These are phyloP conservation scores for Neurospora cerealis DNA, from an alignment of 495 filamentous ascomycete genomes.

Conservation along the genomic window DNA sequence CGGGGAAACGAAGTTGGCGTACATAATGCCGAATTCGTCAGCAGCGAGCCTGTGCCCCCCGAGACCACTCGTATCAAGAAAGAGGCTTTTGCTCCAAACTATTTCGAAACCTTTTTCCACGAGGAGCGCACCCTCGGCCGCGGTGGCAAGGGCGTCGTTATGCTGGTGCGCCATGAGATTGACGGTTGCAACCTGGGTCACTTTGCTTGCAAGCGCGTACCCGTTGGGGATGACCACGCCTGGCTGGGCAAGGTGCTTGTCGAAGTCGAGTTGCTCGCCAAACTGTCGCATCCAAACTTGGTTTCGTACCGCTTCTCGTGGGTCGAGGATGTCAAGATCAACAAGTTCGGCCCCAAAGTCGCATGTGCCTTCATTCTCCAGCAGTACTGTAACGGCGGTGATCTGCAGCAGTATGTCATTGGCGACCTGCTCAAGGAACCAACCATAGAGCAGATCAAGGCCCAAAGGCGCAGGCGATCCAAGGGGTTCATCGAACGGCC, in stretches of 20 bases:
- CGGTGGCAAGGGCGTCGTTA: conserved; percentile 88
- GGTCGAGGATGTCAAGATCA: conserved; percentile 82
- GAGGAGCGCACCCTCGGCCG: conserved; percentile 76
- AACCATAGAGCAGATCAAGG: conserved; percentile 77
- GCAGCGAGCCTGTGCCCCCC: conserved; percentile 38
- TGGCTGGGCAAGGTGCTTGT: conserved; percentile 90
- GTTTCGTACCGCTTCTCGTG: conserved; percentile 96
- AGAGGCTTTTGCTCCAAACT: conserved; percentile 79
- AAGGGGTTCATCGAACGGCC: conserved; percentile 42
- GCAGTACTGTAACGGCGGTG: conserved; percentile 94
- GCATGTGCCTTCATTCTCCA: conserved; percentile 95
- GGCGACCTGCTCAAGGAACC: conserved; percentile 48
- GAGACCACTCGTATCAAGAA: conserved; percentile 62
- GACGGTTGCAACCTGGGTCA: conserved; percentile 77
- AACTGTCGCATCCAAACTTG: conserved; percentile 87
- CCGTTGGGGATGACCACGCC: conserved; percentile 87
- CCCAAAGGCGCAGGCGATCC: conserved; percentile 69
- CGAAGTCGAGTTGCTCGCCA: conserved; percentile 86
- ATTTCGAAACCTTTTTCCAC: conserved; percentile 86
- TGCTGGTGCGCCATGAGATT: conserved; percentile 82
- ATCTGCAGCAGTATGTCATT: conserved; percentile 76
- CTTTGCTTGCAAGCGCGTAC: conserved; percentile 95
- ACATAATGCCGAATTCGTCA: conserved; percentile 41
- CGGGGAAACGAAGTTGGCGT: conserved; percentile 13
- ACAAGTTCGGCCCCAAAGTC: conserved; percentile 78